Evolutionary conservation across 176 grass and related monocot genomes (phyloP), one percentile per base, ranked within the genome.

Genomic region (Ensete ventricosum): DNA sequence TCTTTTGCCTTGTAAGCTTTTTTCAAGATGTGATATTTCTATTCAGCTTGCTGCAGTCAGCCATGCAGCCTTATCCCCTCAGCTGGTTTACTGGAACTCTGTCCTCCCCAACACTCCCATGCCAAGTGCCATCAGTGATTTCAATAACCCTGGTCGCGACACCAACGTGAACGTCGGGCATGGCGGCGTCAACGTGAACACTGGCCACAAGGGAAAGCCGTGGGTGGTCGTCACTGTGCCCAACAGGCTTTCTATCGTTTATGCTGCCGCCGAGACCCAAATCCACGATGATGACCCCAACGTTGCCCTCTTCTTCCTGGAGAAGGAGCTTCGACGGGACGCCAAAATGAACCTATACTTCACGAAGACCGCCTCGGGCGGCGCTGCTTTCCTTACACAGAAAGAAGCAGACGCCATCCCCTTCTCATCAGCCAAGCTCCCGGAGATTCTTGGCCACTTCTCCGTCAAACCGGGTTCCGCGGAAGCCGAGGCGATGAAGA

Each of bases 91-190:
- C 77, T 88, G 89, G 89, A 70, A 85, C 63, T 81, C 89, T 50
- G 77, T 75, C 67, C 81, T 91, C 52, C 85, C 82, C 11, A 53
- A 83, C 76, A 83, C 89, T 23, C 82, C 85, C 77, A 91, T 91
- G 82, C 89, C 82, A 9, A 81, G 62, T 58, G 78, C 89, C 43
- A 74, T 91, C 76, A 80, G 78, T 53, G 77, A 77, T 29, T 76
- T 85, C 19, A 78, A 88, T 8, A 67, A 55, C 62, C 53, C 83
- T 66, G 27, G 27, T 14, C 53, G 3, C 22, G 67, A 25, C 25
- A 70, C 69, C 50, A 20, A 34, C 50, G 69, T 53, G 43, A 22
- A 14, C 3, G 69, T 72, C 1, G 49, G 69, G 17, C 11, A 52
- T 17, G 49, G 69, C 16, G 26, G 67, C 17, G 67, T 70, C 27